Percentiles rank a stretch among this genome's conserved stretches.
These are phyloP conservation scores for Schrenkiella parvula DNA, from an alignment of 345 rosid species.

Conservation along the genomic window DNA sequence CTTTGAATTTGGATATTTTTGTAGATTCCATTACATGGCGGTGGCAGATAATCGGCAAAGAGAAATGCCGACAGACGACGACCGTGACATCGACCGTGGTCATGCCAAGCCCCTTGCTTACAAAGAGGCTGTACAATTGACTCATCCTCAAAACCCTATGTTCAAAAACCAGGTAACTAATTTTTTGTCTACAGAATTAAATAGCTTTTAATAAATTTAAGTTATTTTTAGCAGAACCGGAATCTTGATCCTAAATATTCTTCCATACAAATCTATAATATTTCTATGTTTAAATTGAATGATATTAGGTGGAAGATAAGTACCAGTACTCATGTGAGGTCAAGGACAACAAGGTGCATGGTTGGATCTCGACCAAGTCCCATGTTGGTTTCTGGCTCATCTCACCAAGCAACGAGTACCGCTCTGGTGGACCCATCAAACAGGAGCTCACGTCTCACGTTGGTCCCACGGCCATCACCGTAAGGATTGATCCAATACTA, in stretches of 20 bases:
- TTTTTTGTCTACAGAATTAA: neutral
- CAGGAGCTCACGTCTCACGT: slow-evolving; percentile 91
- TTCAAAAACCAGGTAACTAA: slow-evolving; percentile 63
- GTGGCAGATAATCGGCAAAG: slow-evolving; percentile 66
- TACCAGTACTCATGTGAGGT: slow-evolving; percentile 66
- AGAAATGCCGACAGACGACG: slow-evolving; percentile 78
- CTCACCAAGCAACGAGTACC: slow-evolving; percentile 67
- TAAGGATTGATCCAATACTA: slow-evolving; percentile 25
- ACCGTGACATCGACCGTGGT: slow-evolving; percentile 50
- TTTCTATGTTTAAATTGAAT: neutral
- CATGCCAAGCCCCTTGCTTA: slow-evolving; percentile 41
- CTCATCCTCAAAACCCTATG: slow-evolving; percentile 53
- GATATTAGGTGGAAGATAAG: slow-evolving; percentile 86
- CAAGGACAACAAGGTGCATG: slow-evolving; percentile 66
- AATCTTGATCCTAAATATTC: neutral
- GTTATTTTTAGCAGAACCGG: neutral
- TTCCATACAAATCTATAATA: neutral
- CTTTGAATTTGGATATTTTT: neutral
- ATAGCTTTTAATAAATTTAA: neutral
- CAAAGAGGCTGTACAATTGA: slow-evolving; percentile 77
- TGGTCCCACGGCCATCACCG: slow-evolving; percentile 63
- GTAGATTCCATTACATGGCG: slow-evolving; percentile 74
- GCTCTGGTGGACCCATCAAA: slow-evolving; percentile 66
- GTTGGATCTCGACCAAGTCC: slow-evolving; percentile 65
- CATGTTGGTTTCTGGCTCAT: slow-evolving; percentile 84